A percentile compares a stretch with the other conserved stretches of the same genome.
phyloP scores from a whole-genome alignment of 1,284 basidiomycete genomes.

The Cutaneotrichosporon spelunceum region DNA sequence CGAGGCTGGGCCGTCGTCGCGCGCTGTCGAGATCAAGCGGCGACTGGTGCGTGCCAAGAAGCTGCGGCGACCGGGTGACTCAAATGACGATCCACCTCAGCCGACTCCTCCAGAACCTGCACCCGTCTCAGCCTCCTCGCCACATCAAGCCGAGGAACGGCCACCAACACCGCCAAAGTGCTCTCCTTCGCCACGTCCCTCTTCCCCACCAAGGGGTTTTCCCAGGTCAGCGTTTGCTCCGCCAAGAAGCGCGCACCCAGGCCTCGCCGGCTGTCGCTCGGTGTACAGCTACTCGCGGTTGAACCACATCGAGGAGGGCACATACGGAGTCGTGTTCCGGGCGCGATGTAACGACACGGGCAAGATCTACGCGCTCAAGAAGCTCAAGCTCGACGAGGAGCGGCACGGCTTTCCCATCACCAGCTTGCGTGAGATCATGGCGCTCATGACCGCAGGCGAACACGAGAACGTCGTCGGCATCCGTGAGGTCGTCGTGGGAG shows the following conservation, averaged over 20 bases:
- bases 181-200: slow-evolving; percentile 1
- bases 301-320: slow-evolving; percentile 99
- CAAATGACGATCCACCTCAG: slow-evolving; percentile 5
- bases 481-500: slow-evolving; percentile 96
- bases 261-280: slow-evolving; percentile 75
- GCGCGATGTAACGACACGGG: slow-evolving; percentile 90
- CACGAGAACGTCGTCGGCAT: slow-evolving; percentile 96
- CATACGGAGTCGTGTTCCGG: slow-evolving; percentile 95
- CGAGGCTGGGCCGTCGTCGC: slow-evolving; percentile 3
- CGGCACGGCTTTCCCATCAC: slow-evolving; percentile 99
- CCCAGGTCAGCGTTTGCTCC: slow-evolving; percentile 58
- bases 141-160: neutral
- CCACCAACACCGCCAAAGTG: neutral
- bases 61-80: slow-evolving; percentile 28
- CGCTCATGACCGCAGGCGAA: slow-evolving; percentile 76
- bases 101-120: neutral
- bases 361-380: slow-evolving; percentile 94
- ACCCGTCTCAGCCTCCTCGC: neutral
- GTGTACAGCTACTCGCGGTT: slow-evolving; percentile 89
- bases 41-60: slow-evolving; percentile 42
- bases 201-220: neutral
- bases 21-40: slow-evolving; percentile 31
- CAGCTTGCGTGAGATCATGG: slow-evolving; percentile 87
- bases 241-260: slow-evolving; percentile 68
- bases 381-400: slow-evolving; percentile 96